phyloP scores from a whole-genome alignment of 2,329 filamentous ascomycete species.

The Calonectria pauciramosa region DNA sequence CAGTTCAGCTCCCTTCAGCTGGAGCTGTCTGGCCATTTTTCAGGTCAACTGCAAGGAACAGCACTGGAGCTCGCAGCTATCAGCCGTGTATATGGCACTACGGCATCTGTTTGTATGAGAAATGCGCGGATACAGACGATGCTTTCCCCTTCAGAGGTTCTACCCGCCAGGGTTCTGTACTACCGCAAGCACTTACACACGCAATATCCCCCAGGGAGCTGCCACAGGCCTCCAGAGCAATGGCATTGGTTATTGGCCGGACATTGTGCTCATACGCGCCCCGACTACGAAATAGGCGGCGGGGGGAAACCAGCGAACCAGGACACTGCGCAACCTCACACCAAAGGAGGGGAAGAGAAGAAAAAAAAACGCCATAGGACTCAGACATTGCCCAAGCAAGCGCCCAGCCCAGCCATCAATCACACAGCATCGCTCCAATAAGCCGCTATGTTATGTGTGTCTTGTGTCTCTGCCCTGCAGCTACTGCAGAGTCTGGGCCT shows the following conservation, averaged over 20 bases:
- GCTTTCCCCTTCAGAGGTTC: neutral
- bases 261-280: neutral
- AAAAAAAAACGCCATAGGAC: neutral
- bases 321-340: neutral
- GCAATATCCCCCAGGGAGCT: neutral
- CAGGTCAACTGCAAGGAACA: neutral
- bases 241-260: neutral
- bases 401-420: conserved; percentile 1
- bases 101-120: neutral
- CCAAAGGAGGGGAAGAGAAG: neutral
- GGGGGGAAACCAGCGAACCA: neutral
- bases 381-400: neutral
- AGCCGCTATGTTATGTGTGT: neutral
- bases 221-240: neutral
- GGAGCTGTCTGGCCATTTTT: neutral
- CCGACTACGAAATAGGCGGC: neutral
- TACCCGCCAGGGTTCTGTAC: neutral
- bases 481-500: neutral
- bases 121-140: neutral
- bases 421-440: neutral
- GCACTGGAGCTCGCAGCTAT: neutral
- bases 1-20: neutral
- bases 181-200: neutral
- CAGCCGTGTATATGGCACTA: neutral
- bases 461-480: neutral